Evolutionary conservation across 495 filamentous ascomycete species (phyloP), one percentile per base, ranked within the genome.

Genomic region (Parachaetomium inaequale): DNA sequence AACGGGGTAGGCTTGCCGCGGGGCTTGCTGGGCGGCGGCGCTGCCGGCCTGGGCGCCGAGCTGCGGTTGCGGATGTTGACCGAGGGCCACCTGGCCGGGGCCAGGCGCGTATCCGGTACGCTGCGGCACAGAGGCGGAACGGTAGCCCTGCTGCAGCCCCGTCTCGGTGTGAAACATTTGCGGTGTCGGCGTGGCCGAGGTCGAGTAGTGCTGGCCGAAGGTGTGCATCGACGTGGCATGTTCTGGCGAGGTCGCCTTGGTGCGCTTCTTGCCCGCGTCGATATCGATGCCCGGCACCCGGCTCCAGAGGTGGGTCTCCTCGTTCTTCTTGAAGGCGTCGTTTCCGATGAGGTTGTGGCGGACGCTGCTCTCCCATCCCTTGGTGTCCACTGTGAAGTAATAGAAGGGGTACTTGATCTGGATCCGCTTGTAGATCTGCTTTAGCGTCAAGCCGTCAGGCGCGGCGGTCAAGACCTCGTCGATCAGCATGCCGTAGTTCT

Each of bases 311-410:
- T 79, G 76, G 2, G 75, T 78, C 45, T 74, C 74, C 36, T 94
- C 89, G 43, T 91, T 88, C 70, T 96, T 95, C 70, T 84, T 82
- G 73, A 98, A 98, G 25, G 92, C 87, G 52, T 87, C 82, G 68
- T 96, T 90, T 58, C 94, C 92, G 36, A 91, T 89, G 28, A 98
- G 82, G 62, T 98, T 98, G 74, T 98, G 94, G 5, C 94, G 88
- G 23, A 98, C 92, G 76, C 92, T 96, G 65, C 92, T 96, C 69
- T 97, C 93, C 94, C 94, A 98, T 15, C 94, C 94, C 64, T 87
- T 89, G 7, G 91, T 93, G 42, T 81, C 79, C 31, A 86, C 86
- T 58, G 84, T 84, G 74, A 97, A 90, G 62, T 89, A 90, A 74
- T 90, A 98, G 74, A 85, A 96, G 0, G 94, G 95, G 68, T 95